These are phyloP conservation scores for Heritiera fomes DNA, from an alignment of 345 rosid species.

Conservation along the genomic window DNA sequence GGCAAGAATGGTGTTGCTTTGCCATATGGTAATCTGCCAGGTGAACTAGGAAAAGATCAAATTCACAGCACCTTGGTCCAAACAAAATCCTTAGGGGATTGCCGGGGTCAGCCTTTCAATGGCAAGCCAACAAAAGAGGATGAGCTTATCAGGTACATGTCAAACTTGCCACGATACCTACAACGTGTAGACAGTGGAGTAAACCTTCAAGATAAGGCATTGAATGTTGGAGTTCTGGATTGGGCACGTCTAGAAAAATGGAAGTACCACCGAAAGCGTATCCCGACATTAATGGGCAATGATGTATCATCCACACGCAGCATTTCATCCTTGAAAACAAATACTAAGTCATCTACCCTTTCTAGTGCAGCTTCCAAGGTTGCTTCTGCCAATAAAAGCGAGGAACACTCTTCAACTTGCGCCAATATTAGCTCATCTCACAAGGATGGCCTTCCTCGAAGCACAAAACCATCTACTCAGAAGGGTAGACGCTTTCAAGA, in stretches of 20 bases:
- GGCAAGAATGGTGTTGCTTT: conserved; percentile 28
- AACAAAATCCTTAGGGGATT: conserved; percentile 34
- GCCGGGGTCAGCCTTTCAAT: conserved; percentile 25
- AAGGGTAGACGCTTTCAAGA: conserved; percentile 38
- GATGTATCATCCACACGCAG: conserved; percentile 29
- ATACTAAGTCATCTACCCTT: conserved; percentile 33
- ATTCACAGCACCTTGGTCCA: conserved; percentile 31
- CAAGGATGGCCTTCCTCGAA: conserved; percentile 31
- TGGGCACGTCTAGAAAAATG: conserved; percentile 75
- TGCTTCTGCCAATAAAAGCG: conserved; percentile 25
- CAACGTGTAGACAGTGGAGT: conserved; percentile 53
- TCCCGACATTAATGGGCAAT: conserved; percentile 29
- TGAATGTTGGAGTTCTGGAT: conserved; percentile 90
- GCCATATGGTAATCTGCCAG: conserved; percentile 18
- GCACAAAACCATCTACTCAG: conserved; percentile 38
- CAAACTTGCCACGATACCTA: conserved; percentile 70
- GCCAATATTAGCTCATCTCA: conserved; percentile 30
- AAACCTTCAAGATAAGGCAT: conserved; percentile 54
- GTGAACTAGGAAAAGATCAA: conserved; percentile 24
- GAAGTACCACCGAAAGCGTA: conserved; percentile 41
- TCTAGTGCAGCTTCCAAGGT: conserved; percentile 34
- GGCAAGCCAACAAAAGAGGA: conserved; percentile 45
- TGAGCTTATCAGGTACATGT: conserved; percentile 82
- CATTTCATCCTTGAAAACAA: conserved; percentile 28
- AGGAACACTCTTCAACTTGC: conserved; percentile 26